Conservation (phyloP, 169 alveolate species). For the Cryptosporidium ryanae region DNA sequence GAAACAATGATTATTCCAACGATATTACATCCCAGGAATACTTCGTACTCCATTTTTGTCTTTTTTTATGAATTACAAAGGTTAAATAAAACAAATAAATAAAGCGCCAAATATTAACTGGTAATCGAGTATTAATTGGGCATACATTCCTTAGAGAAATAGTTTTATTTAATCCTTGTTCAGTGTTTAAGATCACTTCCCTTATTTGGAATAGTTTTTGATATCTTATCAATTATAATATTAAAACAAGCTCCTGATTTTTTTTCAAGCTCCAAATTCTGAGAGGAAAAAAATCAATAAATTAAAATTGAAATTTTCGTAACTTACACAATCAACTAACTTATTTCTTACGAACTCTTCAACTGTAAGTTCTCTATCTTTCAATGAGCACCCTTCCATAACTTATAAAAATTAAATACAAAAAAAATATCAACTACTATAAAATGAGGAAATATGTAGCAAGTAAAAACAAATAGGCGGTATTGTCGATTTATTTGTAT, state of each 20-base stretch:
- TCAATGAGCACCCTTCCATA: too few species aligned
- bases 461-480: not conserved
- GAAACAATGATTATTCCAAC: slow-evolving; percentile 52
- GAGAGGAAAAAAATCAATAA: not conserved
- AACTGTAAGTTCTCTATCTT: slow-evolving; percentile 30
- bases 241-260: not conserved
- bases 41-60: slow-evolving; percentile 63
- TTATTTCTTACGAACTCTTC: slow-evolving; percentile 51
- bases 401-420: too few species aligned
- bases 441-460: not conserved
- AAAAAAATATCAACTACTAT: slow-evolving; percentile 5
- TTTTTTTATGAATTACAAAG: not conserved
- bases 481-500: too few species aligned
- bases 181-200: not conserved
- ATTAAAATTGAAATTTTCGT: not conserved
- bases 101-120: slow-evolving; percentile 14
- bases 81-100: not conserved
- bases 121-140: not conserved
- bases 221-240: not conserved
- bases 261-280: slow-evolving; percentile 35
- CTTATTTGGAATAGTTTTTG: not conserved
- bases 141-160: too few species aligned
- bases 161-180: not conserved
- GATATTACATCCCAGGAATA: slow-evolving; percentile 55
- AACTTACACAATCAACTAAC: slow-evolving; percentile 40